Evolutionary conservation across 2,329 filamentous ascomycete species (phyloP).

Genomic region (Pseudocercospora macadamiae): DNA sequence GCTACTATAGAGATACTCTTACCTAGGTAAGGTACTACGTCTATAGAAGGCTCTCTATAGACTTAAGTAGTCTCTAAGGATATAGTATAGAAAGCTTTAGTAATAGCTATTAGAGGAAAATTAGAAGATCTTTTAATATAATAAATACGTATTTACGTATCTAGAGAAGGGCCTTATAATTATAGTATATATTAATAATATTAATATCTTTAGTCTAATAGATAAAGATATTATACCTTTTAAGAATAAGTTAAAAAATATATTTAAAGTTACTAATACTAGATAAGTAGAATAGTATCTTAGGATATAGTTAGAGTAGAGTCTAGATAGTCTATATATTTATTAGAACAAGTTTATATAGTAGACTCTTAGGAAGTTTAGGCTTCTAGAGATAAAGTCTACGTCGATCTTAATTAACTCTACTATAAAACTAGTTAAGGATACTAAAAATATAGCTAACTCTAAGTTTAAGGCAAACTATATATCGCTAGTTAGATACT

Average conservation of each 20-base stretch:
- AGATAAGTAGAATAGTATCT: not conserved
- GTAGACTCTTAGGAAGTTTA: not conserved
- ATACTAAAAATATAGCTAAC: not conserved
- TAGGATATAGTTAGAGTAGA: not conserved
- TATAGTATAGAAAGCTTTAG: not conserved
- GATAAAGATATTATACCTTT: not conserved
- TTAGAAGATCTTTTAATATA: not conserved
- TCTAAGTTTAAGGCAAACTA: not conserved
- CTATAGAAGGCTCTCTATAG: not conserved
- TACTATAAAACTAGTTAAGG: not conserved
- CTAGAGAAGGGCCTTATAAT: not conserved
- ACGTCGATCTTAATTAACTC: not conserved
- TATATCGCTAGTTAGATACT: not conserved
- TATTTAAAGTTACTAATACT: not conserved
- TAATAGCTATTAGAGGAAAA: not conserved
- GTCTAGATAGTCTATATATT: not conserved
- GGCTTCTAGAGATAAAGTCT: not conserved
- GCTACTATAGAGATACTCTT: not conserved
- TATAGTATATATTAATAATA: not conserved
- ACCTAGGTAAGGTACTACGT: not conserved
- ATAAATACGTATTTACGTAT: slow-evolving; percentile 5
- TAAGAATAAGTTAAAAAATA: not conserved
- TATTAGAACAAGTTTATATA: not conserved
- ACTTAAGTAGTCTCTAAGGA: not conserved
- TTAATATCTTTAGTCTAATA: slow-evolving; percentile 3